These are phyloP conservation scores for Irpex sp. DNA, from an alignment of 1,284 basidiomycete species.

Conservation along the genomic window DNA sequence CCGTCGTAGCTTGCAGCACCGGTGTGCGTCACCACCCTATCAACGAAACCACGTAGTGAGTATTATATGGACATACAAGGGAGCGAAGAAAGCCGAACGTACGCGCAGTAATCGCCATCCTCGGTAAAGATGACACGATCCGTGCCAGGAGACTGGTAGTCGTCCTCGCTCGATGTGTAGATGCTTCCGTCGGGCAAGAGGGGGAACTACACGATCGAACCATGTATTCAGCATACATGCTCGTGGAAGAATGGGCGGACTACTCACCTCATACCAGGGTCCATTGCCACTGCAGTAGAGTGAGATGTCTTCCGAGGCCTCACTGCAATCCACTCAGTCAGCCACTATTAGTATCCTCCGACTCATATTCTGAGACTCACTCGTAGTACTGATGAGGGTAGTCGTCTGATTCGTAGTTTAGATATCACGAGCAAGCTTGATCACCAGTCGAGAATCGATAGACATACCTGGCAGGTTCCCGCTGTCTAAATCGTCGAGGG, in stretches of 20 bases:
- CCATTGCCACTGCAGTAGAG: conserved; percentile 23
- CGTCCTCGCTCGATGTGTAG: conserved; percentile 26
- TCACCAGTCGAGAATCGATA: too few species aligned
- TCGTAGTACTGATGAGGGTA: conserved; percentile 29
- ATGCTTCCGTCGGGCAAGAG: conserved; percentile 31
- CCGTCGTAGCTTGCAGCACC: conserved; percentile 36
- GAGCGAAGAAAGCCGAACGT: conserved; percentile 2
- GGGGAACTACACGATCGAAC: conserved; percentile 27
- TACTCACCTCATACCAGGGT: conserved; percentile 24
- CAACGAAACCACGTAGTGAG: not conserved
- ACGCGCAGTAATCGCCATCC: conserved; percentile 34
- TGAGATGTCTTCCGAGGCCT: conserved; percentile 21
- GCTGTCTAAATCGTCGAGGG: conserved; percentile 25
- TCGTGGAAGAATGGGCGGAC: not conserved
- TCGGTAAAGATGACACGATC: conserved; percentile 35
- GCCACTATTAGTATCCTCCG: not conserved
- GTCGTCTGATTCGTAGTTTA: conserved; percentile 14
- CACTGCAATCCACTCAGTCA: conserved; percentile 2
- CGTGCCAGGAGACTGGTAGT: conserved; percentile 31
- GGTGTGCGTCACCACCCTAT: conserved; percentile 39
- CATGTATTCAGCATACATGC: not conserved
- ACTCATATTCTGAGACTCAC: conserved; percentile 5
- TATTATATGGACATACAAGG: not conserved
- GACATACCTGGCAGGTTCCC: conserved; percentile 27
- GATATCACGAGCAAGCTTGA: too few species aligned